These are phyloP conservation scores for Backusella parvicylindrica DNA, from an alignment of 192 early-diverging fungal species.

Conservation along the genomic window DNA sequence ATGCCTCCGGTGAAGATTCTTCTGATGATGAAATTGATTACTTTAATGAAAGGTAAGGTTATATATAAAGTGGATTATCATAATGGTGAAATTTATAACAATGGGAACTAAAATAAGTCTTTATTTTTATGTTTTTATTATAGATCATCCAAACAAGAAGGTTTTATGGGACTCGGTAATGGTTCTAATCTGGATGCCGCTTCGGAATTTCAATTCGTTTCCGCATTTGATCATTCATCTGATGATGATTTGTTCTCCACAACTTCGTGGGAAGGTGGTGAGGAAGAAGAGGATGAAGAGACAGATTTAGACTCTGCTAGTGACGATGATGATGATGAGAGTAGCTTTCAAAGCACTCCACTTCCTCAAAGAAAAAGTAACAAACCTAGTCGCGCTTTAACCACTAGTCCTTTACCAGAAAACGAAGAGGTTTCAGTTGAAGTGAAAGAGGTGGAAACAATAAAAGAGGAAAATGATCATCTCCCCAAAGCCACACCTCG, in stretches of 20 bases:
- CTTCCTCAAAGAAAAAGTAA: neutral
- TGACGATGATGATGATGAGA: neutral
- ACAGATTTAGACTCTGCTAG: neutral
- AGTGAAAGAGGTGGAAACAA: neutral
- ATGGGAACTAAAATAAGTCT: neutral
- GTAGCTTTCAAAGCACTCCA: neutral
- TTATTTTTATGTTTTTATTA: neutral
- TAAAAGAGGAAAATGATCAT: neutral
- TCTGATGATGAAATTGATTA: constrained; percentile 18
- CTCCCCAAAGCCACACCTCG: neutral
- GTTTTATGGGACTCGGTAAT: neutral
- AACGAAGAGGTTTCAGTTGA: neutral
- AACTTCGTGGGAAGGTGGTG: constrained; percentile 15
- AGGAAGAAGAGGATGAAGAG: constrained; percentile 5
- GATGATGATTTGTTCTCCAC: constrained; percentile 12
- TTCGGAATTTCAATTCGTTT: neutral
- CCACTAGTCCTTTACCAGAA: neutral
- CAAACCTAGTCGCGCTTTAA: neutral
- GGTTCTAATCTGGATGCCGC: neutral
- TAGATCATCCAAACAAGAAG: neutral
- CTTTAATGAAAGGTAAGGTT: constrained; percentile 10
- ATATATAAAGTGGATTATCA: neutral
- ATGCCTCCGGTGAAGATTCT: constrained; percentile 22
- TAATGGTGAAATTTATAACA: neutral
- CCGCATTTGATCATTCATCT: neutral